Base-by-base conservation (phyloP, 495 filamentous ascomycete species). In the Aspergillus asperescens region DNA sequence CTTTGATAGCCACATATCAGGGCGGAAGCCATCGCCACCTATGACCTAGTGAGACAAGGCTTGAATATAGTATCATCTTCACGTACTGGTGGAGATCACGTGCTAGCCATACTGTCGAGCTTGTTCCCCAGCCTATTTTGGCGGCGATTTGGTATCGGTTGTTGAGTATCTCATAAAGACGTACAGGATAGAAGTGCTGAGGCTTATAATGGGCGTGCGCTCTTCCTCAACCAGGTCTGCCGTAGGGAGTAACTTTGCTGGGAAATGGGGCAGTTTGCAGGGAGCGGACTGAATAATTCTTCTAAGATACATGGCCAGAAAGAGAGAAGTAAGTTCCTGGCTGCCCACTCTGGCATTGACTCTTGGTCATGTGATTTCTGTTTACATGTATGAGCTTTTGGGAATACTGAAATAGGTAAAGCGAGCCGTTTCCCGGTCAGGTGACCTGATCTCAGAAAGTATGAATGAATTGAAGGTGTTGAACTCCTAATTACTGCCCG, bases 21-120 rank as follows among this genome's bases (percentile, higher is more conserved):
- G 57, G 40, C 16, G 55, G 57, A 37, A 56, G 55, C 65, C 59
- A 63, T 29, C 50, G 48, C 58, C 56, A 61, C 49, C 65, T 68
- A 48, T 43, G 31, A 32, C 18, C 56, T 50, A 49, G 37, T 45
- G 22, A 51, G 48, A 48, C 20, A 41, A 29, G 34, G 35, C 41
- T 44, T 35, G 27, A 39, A 48, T n/a, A 25, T 42, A 39, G 43
- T 18, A 60, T 58, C 24, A 46, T 50, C n/a, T 43, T 47, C 10
- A 60, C 50, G 48, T 61, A 64, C 62, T 60, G 51, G 50, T 65
- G 41, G 2, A 73, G 62, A 63, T 75, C 68, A n/a, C 58, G 63
- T n/a, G 63, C 65, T n/a, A 77, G 62, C 74, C 70, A 80, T 13
- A 73, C 65, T 1, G 74, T 78, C 7, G 75, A 78, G 27, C 42